Conservation (phyloP, 2,329 filamentous ascomycete species). For the Alternaria sp. region DNA sequence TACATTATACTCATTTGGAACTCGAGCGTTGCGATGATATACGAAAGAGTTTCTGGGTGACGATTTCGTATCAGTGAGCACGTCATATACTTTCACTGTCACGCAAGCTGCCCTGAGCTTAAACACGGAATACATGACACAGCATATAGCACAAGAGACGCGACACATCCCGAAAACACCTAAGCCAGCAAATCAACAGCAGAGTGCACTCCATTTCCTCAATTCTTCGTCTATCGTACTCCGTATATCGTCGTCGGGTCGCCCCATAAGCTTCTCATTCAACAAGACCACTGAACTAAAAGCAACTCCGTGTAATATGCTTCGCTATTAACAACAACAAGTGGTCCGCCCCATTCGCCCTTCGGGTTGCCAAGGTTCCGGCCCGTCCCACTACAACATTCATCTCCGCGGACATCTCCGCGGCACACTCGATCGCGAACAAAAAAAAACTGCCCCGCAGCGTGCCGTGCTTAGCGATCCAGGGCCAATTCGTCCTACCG, state of each 20-base stretch:
- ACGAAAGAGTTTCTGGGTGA: too few relatives aligned
- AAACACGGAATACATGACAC: neutral
- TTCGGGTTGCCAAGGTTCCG: neutral
- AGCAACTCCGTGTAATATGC: constrained; percentile 1
- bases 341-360: neutral
- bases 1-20: neutral
- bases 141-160: neutral
- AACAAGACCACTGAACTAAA: neutral
- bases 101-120: neutral
- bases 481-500: neutral
- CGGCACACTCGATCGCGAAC: neutral
- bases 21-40: neutral
- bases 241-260: neutral
- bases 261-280: neutral
- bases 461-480: neutral
- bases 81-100: neutral
- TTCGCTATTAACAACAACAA: neutral
- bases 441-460: neutral
- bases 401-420: neutral
- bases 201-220: neutral
- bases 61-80: neutral
- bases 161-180: neutral
- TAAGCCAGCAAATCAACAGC: fast-evolving
- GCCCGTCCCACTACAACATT: neutral
- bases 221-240: neutral